Conservation (phyloP, 2,329 filamentous ascomycete genomes). For the Arthrocladium fulminans region DNA sequence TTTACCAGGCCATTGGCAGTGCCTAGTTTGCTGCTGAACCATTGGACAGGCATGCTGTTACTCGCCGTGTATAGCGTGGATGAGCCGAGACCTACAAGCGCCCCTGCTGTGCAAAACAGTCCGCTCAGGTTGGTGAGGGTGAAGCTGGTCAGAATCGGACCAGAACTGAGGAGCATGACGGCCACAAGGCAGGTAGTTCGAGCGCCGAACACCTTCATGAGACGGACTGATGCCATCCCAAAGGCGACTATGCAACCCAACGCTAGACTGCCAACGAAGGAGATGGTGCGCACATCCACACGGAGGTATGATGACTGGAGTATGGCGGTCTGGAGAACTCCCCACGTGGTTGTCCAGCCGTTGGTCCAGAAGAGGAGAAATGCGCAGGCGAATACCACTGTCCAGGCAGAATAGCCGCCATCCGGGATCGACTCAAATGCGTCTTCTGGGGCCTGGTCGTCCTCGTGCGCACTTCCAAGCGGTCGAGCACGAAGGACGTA, state of each 20-base stretch:
- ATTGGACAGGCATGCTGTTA: conserved; percentile 45
- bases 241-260: conserved; percentile 44
- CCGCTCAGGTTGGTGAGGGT: conserved; percentile 37
- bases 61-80: conserved; percentile 39
- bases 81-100: conserved; percentile 39
- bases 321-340: conserved; percentile 51
- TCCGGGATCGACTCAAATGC: conserved; percentile 35
- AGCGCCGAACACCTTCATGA: conserved; percentile 44
- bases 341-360: conserved; percentile 52
- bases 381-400: conserved; percentile 44
- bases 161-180: conserved; percentile 42
- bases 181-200: conserved; percentile 41
- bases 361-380: conserved; percentile 49
- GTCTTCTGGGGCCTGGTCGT: neutral
- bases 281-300: conserved; percentile 44
- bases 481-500: neutral
- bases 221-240: conserved; percentile 44
- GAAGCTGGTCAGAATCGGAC: conserved; percentile 41
- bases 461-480: neutral
- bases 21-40: conserved; percentile 46
- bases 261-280: conserved; percentile 50
- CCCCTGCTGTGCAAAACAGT: conserved; percentile 42
- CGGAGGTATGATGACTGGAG: conserved; percentile 33
- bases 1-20: conserved; percentile 49
- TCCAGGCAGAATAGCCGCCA: conserved; percentile 49